Conservation (phyloP, 495 filamentous ascomycete species). For the Terfezia boudieri region DNA sequence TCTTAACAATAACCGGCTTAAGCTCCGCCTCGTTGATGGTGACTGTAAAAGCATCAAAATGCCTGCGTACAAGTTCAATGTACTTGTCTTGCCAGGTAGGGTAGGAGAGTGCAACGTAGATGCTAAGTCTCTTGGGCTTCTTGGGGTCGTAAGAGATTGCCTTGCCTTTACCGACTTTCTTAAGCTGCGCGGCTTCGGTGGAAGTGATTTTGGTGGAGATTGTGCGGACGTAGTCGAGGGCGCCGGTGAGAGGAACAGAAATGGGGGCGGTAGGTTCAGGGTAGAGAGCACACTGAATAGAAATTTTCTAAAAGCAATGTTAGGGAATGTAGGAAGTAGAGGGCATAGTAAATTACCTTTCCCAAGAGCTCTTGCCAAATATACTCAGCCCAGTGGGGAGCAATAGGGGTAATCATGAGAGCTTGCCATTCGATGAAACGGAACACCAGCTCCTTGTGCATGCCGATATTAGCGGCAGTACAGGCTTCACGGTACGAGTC, state of each 20-base stretch:
- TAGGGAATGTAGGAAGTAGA: not conserved
- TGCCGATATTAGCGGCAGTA: constrained; percentile 47
- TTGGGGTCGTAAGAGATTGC: constrained; percentile 58
- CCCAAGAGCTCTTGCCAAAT: constrained; percentile 76
- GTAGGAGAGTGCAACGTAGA: constrained; percentile 56
- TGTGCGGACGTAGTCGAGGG: constrained; percentile 53
- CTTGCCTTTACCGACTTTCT: constrained; percentile 82
- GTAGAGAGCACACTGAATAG: constrained; percentile 60
- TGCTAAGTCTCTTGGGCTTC: constrained; percentile 73
- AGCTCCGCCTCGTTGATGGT: constrained; percentile 56
- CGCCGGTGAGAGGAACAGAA: constrained; percentile 42
- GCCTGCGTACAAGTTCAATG: constrained; percentile 53
- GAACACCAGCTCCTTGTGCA: constrained; percentile 54
- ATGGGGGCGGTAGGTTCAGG: constrained; percentile 42
- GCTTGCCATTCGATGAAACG: constrained; percentile 78
- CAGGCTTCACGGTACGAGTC: constrained; percentile 77
- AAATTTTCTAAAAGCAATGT: constrained; percentile 23
- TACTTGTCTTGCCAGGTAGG: constrained; percentile 84
- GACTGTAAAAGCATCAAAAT: constrained; percentile 33
- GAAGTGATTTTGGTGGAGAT: constrained; percentile 63
- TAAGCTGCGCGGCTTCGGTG: constrained; percentile 56
- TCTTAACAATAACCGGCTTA: constrained; percentile 47
- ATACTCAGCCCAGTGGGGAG: constrained; percentile 88
- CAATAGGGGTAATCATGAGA: constrained; percentile 51
- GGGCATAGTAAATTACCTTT: constrained; percentile 27